Base-by-base conservation (phyloP, 116 monocot species). In the Posidonia oceanica region DNA sequence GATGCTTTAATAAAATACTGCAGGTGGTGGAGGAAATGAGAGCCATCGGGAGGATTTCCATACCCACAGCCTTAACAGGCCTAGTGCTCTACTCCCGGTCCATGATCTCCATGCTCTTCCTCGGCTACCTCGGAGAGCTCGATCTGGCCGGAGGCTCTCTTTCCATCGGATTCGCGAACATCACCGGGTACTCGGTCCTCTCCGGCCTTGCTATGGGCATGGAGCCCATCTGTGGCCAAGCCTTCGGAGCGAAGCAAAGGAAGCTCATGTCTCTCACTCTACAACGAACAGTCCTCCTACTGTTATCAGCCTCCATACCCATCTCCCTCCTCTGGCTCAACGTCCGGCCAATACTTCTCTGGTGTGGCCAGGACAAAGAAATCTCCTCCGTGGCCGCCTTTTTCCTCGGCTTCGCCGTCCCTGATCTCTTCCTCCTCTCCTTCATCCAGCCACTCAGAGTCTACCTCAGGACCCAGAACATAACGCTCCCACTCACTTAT, bases 201-300 rank as follows among this genome's bases (percentile, higher is more conserved):
- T 88, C 88, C 29, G 93, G 93, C 14, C 83, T 93, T 3, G 88
- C 93, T 52, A 86, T 93, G 88, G 93, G 93, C 1, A 88, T 93
- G 93, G 93, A 93, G 68, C 92, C 92, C 80, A 85, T 93, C 67
- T 93, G 92, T 73, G 83, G 86, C 44, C 92, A 93, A 73, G 88
- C 92, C 18, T 93, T 88, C 72, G 92, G 92, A 5, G 88, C 88
- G n/a, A 68, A 74, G 16, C 88, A 82, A 14, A 68, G 75, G 18
- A 82, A 93, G 66, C 80, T 93, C 70, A 85, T 93, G 42, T 83
- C 76, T 41, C 80, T 88, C 57, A 79, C 86, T 0, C 86, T 93
- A 16, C 92, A 93, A 37, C 73, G 88, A 23, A 84, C 92, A 4
- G 69, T 86, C 51, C 86, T 93, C 38, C 93, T 93, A 71, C 88